These are phyloP conservation scores for Simplicillium aogashimaense DNA, from an alignment of 2,329 filamentous ascomycete species.

Conservation along the genomic window DNA sequence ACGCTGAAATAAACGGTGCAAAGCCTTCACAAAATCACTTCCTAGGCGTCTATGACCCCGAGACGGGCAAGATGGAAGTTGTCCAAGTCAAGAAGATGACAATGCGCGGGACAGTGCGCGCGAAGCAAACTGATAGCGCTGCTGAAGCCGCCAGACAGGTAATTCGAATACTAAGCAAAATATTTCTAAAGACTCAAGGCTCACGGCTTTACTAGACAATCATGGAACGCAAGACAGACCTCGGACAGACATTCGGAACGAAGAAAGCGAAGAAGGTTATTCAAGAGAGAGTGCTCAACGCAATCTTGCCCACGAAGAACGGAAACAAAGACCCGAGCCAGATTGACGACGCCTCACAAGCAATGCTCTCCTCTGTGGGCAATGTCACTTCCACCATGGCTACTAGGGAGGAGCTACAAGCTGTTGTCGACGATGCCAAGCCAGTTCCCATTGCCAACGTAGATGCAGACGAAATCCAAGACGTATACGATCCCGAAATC, in stretches of 20 bases:
- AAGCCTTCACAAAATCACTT: slow-evolving; percentile 47
- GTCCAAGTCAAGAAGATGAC: slow-evolving; percentile 56
- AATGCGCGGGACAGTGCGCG: slow-evolving; percentile 45
- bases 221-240: slow-evolving; percentile 53
- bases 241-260: slow-evolving; percentile 73
- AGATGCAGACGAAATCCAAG: slow-evolving; percentile 54
- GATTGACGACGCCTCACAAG: slow-evolving; percentile 44
- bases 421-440: slow-evolving; percentile 55
- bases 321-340: slow-evolving; percentile 30
- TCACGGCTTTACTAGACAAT: slow-evolving; percentile 34
- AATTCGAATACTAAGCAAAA: background rate
- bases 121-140: slow-evolving; percentile 40
- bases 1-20: slow-evolving; percentile 15
- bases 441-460: slow-evolving; percentile 64
- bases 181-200: slow-evolving; percentile 8
- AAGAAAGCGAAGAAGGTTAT: slow-evolving; percentile 79
- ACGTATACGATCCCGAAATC: slow-evolving; percentile 60
- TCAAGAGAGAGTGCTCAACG: slow-evolving; percentile 57
- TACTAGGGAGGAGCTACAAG: slow-evolving; percentile 54
- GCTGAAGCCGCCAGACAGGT: slow-evolving; percentile 23
- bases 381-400: slow-evolving; percentile 56
- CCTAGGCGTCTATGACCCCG: slow-evolving; percentile 53
- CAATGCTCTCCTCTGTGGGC: slow-evolving; percentile 55
- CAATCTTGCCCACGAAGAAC: slow-evolving; percentile 42
- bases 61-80: slow-evolving; percentile 48